A percentile compares a stretch with the other conserved stretches of the same genome.
phyloP scores from a whole-genome alignment of 2,329 filamentous ascomycete genomes.

The Hirsutella rhossiliensis region DNA sequence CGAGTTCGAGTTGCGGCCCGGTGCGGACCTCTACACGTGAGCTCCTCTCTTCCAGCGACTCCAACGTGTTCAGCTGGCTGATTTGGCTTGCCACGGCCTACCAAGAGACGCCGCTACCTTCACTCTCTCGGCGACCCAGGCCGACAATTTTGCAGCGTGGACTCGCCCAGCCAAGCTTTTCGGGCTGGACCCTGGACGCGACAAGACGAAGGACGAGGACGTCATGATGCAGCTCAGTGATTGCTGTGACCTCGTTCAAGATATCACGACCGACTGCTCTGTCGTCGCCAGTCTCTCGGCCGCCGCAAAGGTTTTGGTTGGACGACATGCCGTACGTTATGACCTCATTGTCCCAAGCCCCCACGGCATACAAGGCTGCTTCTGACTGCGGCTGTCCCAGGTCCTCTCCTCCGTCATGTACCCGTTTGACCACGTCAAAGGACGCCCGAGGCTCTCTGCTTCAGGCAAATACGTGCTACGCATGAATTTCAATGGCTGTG shows the following conservation, averaged over 20 bases:
- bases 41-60: conserved; percentile 12
- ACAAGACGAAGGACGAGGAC: conserved; percentile 18
- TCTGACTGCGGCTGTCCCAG: conserved; percentile 23
- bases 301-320: conserved; percentile 55
- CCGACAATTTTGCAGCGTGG: conserved; percentile 72
- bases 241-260: conserved; percentile 78
- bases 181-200: conserved; percentile 6
- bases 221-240: conserved; percentile 43
- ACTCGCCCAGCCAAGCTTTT: conserved; percentile 61
- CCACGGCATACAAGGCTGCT: background rate
- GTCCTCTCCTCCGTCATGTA: conserved; percentile 62
- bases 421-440: conserved; percentile 52
- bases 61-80: background rate
- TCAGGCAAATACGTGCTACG: conserved; percentile 86
- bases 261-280: conserved; percentile 91
- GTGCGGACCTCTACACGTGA: conserved; percentile 51
- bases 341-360: background rate
- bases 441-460: conserved; percentile 50
- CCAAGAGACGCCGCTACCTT: conserved; percentile 57
- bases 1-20: conserved; percentile 46
- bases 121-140: conserved; percentile 62
- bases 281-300: conserved; percentile 93
- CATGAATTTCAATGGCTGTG: conserved; percentile 94
- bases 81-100: background rate
- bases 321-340: conserved; percentile 49